Evolutionary conservation across 176 grass and related monocot species (phyloP).

Genomic region (Elymus sibiricus): DNA sequence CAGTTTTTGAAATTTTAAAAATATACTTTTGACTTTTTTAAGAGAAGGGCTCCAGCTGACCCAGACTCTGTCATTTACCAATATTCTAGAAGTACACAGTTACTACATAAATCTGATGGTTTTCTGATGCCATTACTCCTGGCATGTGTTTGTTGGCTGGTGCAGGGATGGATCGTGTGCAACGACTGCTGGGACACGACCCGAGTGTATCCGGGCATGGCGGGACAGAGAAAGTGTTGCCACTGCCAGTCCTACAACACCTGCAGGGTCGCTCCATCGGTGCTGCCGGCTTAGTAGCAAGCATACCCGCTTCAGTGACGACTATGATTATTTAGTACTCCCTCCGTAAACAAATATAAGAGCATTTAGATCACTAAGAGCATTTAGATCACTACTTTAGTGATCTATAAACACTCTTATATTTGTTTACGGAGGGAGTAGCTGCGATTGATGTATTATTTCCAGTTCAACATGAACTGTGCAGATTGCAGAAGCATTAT

Average conservation of each 20-base stretch:
- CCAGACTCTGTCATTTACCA: too few species aligned
- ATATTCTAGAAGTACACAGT: too few species aligned
- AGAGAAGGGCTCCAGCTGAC: too few species aligned
- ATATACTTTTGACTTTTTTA: too few species aligned
- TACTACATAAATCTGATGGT: neutral
- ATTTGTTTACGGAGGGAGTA: neutral
- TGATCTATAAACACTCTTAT: too few species aligned
- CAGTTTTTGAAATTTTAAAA: too few species aligned
- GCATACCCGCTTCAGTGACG: neutral
- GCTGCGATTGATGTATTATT: neutral
- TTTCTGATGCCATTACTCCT: neutral
- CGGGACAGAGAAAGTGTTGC: slow-evolving; percentile 72
- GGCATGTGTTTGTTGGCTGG: neutral
- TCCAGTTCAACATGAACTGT: slow-evolving; percentile 22
- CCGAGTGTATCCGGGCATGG: slow-evolving; percentile 48
- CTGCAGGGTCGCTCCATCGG: slow-evolving; percentile 47
- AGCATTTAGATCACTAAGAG: too few species aligned
- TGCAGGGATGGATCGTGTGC: slow-evolving; percentile 87
- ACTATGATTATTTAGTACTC: neutral
- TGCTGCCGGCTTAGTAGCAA: slow-evolving; percentile 22
- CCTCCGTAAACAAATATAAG: too few species aligned
- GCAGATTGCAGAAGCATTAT: neutral
- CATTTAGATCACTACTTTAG: too few species aligned
- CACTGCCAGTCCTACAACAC: slow-evolving; percentile 86
- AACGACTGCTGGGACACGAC: slow-evolving; percentile 85